These are phyloP conservation scores for Rubus parviflorus DNA, from an alignment of 306 rosid species.

Conservation along the genomic window DNA sequence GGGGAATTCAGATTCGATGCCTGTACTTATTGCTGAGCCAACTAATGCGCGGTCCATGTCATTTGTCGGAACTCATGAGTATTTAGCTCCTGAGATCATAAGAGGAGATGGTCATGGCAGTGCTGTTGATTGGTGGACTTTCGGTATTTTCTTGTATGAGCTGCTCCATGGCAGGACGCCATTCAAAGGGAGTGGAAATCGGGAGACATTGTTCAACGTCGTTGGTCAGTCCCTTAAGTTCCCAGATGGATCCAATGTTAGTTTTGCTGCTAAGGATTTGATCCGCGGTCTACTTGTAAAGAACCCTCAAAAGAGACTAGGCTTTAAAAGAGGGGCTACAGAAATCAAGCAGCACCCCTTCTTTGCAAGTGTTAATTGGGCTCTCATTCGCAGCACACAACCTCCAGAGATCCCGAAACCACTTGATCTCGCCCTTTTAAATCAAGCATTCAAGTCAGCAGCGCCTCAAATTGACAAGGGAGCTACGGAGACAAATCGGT, in stretches of 20 bases:
- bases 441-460: constrained; percentile 29
- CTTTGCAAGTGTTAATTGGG: constrained; percentile 59
- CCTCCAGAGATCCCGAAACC: constrained; percentile 66
- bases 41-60: constrained; percentile 62
- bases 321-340: constrained; percentile 53
- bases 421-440: constrained; percentile 37
- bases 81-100: constrained; percentile 61
- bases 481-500: constrained; percentile 41
- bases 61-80: constrained; percentile 65
- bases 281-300: constrained; percentile 50
- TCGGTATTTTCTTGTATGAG: constrained; percentile 58
- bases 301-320: constrained; percentile 59
- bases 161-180: constrained; percentile 54
- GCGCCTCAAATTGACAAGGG: constrained; percentile 32
- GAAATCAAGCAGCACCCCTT: constrained; percentile 63
- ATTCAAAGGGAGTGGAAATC: constrained; percentile 56
- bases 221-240: constrained; percentile 54
- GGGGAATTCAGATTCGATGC: constrained; percentile 37
- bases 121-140: constrained; percentile 75
- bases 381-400: constrained; percentile 48
- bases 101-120: constrained; percentile 73
- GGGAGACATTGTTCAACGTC: constrained; percentile 56
- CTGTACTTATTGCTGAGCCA: constrained; percentile 55
- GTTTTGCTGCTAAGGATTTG: constrained; percentile 55
- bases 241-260: constrained; percentile 40